Evolutionary conservation across 768 basidiomycete species (phyloP), one percentile per base, ranked within the genome.

Genomic region (Leccinum olivaceopallidum): DNA sequence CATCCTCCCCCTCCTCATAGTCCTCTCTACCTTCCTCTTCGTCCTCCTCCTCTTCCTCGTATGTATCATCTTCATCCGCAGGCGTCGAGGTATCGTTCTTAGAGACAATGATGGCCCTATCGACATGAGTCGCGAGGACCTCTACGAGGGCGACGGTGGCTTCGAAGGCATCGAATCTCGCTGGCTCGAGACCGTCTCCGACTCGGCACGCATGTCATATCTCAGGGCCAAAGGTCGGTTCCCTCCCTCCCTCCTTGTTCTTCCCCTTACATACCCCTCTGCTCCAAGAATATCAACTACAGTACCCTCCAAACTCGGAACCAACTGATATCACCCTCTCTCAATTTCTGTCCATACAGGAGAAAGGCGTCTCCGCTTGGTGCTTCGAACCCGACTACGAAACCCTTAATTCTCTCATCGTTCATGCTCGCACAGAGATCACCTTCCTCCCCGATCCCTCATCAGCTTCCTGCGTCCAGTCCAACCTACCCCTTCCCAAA

Each of bases 361-460:
- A 99, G 77, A 99, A 99, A 71, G 97, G 97, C 65, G 96, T 99
- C 50, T 96, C 95, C 28, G 97, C 97, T 18, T 99, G 97, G 97
- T 95, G 88, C 42, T 99, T 99, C 71, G 97, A 99, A 74, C 97
- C 97, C 37, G 97, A 98, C 73, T 98, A 95, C 72, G 95, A 98
- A 76, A 89, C 93, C 56, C 86, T 95, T 72, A 89, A 92, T 64
- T 94, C 92, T 8, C 82, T 98, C 50, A 84, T 98, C 47, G 96
- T 99, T 54, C 94, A 97, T 68, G 88, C 92, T 22, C 87, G 97
- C 53, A 99, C 97, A 0, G 97, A 99, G 77, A 90, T 99, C 67
- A 97, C 95, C 6, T 99, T 99, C 77, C 89, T 99, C 61, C 89
- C 92, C n/a, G 90, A 95, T 70, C 95, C 97, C 24, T 89, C 92